Evolutionary conservation across 1,139 yeast genomes (phyloP).

Genomic region (Candida dubliniensis): DNA sequence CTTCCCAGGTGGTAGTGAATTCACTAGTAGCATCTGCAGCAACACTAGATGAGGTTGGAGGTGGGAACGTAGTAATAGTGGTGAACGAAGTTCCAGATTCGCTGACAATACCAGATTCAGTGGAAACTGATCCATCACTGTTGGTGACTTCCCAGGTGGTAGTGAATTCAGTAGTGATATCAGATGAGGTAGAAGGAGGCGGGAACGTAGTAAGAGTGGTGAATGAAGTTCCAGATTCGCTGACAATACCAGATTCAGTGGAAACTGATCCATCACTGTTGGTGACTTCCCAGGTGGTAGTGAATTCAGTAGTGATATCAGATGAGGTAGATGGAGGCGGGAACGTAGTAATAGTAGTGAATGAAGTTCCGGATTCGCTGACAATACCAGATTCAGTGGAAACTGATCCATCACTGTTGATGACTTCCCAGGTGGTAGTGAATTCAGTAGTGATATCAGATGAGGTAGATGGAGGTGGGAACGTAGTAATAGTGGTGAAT

Average conservation of each 20-base stretch:
- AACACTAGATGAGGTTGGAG: not conserved
- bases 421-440: conserved; percentile 7
- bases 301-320: not conserved
- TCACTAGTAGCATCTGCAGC: conserved; percentile 7
- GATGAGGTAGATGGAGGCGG: too few species aligned
- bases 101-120: too few species aligned
- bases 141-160: too few species aligned
- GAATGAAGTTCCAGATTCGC: conserved; percentile 4
- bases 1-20: conserved; percentile 18
- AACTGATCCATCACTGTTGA: too few species aligned
- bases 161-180: not conserved
- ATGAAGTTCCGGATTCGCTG: not conserved
- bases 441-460: conserved; percentile 1
- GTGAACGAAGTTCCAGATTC: too few species aligned
- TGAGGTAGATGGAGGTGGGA: too few species aligned
- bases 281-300: conserved; percentile 6
- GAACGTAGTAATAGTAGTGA: not conserved
- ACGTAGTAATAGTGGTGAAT: too few species aligned
- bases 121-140: too few species aligned
- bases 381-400: not conserved
- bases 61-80: conserved; percentile 5
- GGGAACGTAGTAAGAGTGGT: too few species aligned
- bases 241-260: conserved; percentile 8
- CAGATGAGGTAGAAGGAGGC: too few species aligned
- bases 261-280: conserved; percentile 14